A percentile compares a stretch with the other conserved stretches of the same genome.
Evolutionary conservation across 2,329 filamentous ascomycete genomes (phyloP).

Genomic region (Monilinia polystroma): DNA sequence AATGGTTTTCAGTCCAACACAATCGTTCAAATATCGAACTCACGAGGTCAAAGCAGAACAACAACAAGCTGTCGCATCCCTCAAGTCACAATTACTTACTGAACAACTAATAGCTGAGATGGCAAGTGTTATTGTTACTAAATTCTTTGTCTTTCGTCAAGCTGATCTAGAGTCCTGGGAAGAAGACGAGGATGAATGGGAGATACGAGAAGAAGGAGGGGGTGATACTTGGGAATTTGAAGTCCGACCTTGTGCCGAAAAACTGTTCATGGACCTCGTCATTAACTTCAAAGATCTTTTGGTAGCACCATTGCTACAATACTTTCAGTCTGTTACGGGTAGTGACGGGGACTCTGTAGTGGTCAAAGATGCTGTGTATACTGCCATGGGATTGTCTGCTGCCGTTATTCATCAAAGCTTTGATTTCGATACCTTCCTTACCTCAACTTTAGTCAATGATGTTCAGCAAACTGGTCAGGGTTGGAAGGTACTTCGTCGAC

Average conservation of each 20-base stretch:
- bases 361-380: conserved; percentile 92
- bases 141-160: conserved; percentile 83
- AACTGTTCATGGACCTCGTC: conserved; percentile 86
- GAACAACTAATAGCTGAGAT: conserved; percentile 75
- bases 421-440: conserved; percentile 80
- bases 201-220: conserved; percentile 80
- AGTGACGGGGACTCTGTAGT: conserved; percentile 63
- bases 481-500: conserved; percentile 80
- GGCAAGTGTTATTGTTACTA: conserved; percentile 79
- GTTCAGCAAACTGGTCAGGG: conserved; percentile 61
- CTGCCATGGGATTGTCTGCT: conserved; percentile 83
- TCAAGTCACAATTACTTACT: conserved; percentile 74
- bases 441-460: conserved; percentile 73
- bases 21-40: conserved; percentile 81
- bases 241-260: conserved; percentile 88
- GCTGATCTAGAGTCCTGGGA: conserved; percentile 90
- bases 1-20: conserved; percentile 77
- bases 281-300: conserved; percentile 84
- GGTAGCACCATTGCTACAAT: conserved; percentile 73
- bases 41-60: conserved; percentile 75
- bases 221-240: conserved; percentile 90
- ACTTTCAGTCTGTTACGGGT: conserved; percentile 77
- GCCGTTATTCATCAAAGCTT: conserved; percentile 70
- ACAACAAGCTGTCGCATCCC: conserved; percentile 62
- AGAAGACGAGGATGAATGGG: conserved; percentile 94